Percentiles rank a stretch among this genome's conserved stretches.
Conservation (phyloP, 2,329 filamentous ascomycete genomes). For the Penicillium sp. region DNA sequence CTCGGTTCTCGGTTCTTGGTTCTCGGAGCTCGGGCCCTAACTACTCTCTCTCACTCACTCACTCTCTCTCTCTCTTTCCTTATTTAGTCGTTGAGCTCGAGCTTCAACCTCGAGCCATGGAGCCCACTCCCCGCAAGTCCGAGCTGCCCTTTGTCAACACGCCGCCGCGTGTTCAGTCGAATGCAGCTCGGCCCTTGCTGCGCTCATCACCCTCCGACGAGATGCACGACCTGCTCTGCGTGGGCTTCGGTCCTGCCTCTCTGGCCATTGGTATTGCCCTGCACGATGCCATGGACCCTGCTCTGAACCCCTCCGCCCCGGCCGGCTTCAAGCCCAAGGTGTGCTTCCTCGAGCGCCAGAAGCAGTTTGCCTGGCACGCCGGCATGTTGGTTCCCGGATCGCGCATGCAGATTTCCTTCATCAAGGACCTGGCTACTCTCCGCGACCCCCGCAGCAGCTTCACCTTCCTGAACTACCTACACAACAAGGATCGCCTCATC, state of each 20-base stretch:
- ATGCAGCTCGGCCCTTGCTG: constrained; percentile 45
- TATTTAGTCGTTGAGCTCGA: background rate
- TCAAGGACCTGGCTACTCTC: constrained; percentile 91
- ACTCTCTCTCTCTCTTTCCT: background rate
- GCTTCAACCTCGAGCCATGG: constrained; percentile 9
- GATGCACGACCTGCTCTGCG: constrained; percentile 80
- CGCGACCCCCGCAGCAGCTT: constrained; percentile 86
- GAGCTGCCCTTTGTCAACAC: constrained; percentile 30
- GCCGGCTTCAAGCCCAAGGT: constrained; percentile 62
- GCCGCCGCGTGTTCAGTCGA: constrained; percentile 20
- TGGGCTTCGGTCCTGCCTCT: constrained; percentile 90
- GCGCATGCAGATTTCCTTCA: constrained; percentile 96
- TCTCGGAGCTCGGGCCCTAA: constrained; percentile 3
- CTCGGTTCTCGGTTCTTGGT: background rate
- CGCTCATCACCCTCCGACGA: constrained; percentile 58
- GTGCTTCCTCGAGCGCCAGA: constrained; percentile 83
- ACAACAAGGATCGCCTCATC: constrained; percentile 74
- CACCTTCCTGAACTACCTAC: constrained; percentile 93
- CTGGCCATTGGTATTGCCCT: constrained; percentile 85
- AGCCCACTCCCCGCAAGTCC: constrained; percentile 20
- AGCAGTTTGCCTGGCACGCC: constrained; percentile 83
- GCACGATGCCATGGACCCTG: constrained; percentile 67
- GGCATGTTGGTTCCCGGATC: constrained; percentile 92
- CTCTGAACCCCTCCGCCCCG: constrained; percentile 40
- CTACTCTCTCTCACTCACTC: background rate